Evolutionary conservation across 768 basidiomycete species (phyloP), one percentile per base, ranked within the genome.

Genomic region (Podaxis sp.): DNA sequence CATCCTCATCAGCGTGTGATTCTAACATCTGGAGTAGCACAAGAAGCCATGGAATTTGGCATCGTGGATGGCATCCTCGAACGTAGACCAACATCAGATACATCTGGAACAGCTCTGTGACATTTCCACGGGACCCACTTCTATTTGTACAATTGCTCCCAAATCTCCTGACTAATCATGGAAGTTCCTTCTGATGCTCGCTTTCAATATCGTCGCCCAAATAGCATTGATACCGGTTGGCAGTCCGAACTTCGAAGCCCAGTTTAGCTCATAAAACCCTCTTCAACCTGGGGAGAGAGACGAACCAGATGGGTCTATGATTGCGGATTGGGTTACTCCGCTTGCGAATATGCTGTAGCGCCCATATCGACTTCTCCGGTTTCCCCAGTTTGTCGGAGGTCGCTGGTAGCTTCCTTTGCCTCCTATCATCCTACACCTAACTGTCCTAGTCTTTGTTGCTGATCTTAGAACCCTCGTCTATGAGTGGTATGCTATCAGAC

Each of bases 61-160:
- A 90, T 98, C 58, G 90, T 97, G 54, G 95, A 98, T 75, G 90
- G 89, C 57, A 91, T 98, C 66, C 80, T 97, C 57, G 89, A 93
- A 73, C 55, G 59, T n/a, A 54, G 90, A 61, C 89, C 89, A 53
- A 77, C 78, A 69, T 71, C 80, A 50, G 85, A 87, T 58, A 69
- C 66, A 42, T 25, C 47, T 55, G 44, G 53, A 51, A 37, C 55
- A 40, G 52, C 62, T 23, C 38, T 61, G 35, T 50, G 57, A 52
- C 50, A 51, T 36, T 62, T 46, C 56, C 52, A 46, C 54, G 23
- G n/a, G 14, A 51, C 46, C 40, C 37, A 11, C 51, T 62, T 57
- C 40, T 57, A 37, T 52, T 46, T 55, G 46, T 47, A 55, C 36
- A 52, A 62, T 57, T n/a, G 38, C 36, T 57, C 54, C 48, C 38